Percentiles rank a stretch among this genome's conserved stretches.
phyloP scores from a whole-genome alignment of 768 basidiomycete species.

The Tricholoma flavovirens region DNA sequence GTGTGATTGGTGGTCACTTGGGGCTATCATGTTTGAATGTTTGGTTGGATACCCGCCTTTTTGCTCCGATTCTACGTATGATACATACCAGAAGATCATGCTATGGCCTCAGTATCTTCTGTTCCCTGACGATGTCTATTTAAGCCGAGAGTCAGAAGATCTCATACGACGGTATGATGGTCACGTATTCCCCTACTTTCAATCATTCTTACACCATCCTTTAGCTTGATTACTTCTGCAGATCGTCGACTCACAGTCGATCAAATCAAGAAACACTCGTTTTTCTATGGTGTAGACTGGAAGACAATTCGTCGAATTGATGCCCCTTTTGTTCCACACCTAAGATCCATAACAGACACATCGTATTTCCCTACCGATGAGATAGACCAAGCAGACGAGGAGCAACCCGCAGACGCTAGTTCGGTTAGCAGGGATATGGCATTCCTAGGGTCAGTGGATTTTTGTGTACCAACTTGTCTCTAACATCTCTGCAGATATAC shows the following conservation, averaged over 20 bases:
- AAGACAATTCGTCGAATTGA: conserved; percentile 79
- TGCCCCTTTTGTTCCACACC: conserved; percentile 92
- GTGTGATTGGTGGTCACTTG: conserved; percentile 99
- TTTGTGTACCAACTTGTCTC: not conserved
- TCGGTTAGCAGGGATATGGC: conserved; percentile 53
- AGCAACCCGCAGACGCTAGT: conserved; percentile 32
- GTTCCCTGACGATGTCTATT: conserved; percentile 92
- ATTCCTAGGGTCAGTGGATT: conserved; percentile 51
- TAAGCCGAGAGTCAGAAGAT: conserved; percentile 89
- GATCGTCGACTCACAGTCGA: conserved; percentile 77
- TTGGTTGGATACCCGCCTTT: conserved; percentile 96
- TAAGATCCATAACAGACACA: conserved; percentile 90
- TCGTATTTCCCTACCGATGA: conserved; percentile 99
- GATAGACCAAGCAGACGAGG: conserved; percentile 67
- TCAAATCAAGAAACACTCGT: conserved; percentile 86
- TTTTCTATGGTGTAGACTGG: conserved; percentile 98
- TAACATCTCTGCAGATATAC: conserved; percentile 49
- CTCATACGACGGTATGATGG: conserved; percentile 66
- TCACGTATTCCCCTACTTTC: not conserved
- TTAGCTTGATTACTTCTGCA: conserved; percentile 76
- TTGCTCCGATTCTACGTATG: conserved; percentile 92
- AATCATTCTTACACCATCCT: not conserved
- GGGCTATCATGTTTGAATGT: conserved; percentile 98
- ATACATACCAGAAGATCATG: conserved; percentile 97
- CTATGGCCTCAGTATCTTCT: conserved; percentile 84